These are phyloP conservation scores for Suhomyces guaymorum DNA, from an alignment of 1,139 yeast species.

Conservation along the genomic window DNA sequence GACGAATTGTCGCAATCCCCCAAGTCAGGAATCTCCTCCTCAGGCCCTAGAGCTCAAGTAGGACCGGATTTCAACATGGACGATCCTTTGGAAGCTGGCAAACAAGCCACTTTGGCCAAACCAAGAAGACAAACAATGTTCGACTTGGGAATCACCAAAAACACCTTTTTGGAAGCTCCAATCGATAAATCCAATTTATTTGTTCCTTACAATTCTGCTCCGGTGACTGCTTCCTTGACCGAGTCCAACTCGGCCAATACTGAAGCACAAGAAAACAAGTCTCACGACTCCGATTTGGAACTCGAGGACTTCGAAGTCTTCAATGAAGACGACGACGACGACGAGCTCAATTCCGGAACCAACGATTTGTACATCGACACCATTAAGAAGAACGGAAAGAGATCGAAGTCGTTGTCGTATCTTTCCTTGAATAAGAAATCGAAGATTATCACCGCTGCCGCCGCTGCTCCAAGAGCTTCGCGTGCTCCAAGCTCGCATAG, in stretches of 20 bases:
- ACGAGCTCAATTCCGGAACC: conserved; percentile 18
- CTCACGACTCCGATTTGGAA: conserved; percentile 31
- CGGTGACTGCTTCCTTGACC: conserved; percentile 67
- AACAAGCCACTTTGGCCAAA: conserved; percentile 27
- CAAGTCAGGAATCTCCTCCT: conserved; percentile 9
- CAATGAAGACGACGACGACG: conserved; percentile 39
- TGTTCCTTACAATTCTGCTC: conserved; percentile 73
- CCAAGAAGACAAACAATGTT: conserved; percentile 52
- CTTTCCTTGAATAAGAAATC: conserved; percentile 50
- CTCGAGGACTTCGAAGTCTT: conserved; percentile 50
- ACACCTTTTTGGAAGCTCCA: conserved; percentile 51
- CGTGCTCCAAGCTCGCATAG: conserved; percentile 56
- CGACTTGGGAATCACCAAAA: conserved; percentile 46
- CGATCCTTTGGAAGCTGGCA: conserved; percentile 31
- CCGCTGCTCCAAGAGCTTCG: conserved; percentile 80
- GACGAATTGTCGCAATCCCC: conserved; percentile 12
- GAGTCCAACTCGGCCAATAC: conserved; percentile 16
- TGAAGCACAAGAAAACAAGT: conserved; percentile 10
- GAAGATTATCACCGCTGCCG: conserved; percentile 69
- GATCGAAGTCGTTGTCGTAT: conserved; percentile 66
- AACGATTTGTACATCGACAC: conserved; percentile 23
- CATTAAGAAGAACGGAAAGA: conserved; percentile 47
- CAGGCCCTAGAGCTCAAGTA: conserved; percentile 1
- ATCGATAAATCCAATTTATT: conserved; percentile 56
- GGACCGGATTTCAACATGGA: conserved; percentile 9